Evolutionary conservation across 2,329 filamentous ascomycete species (phyloP).

Genomic region (Penicillium polonicum): DNA sequence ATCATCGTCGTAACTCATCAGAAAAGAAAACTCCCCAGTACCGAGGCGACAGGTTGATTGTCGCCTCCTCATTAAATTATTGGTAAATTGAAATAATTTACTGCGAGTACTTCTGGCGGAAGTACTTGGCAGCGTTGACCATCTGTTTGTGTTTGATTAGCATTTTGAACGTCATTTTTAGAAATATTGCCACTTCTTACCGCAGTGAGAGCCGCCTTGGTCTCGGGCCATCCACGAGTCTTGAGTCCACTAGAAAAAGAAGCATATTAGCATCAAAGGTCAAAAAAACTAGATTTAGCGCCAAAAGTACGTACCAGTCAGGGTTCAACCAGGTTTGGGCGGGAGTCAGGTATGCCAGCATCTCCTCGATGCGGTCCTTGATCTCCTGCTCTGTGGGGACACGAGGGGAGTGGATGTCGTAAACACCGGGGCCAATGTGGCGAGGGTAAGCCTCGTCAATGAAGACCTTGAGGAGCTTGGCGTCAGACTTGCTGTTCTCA

Average conservation of each 20-base stretch:
- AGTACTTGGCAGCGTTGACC: slow-evolving; percentile 97
- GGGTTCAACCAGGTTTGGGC: slow-evolving; percentile 99
- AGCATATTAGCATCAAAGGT: neutral
- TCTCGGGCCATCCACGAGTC: slow-evolving; percentile 98
- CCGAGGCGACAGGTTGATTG: slow-evolving; percentile 41
- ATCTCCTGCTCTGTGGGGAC: slow-evolving; percentile 97
- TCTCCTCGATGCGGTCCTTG: slow-evolving; percentile 95
- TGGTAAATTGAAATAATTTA: slow-evolving; percentile 25
- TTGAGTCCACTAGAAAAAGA: slow-evolving; percentile 70
- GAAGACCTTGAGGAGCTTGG: slow-evolving; percentile 98
- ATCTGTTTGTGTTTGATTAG: slow-evolving; percentile 62
- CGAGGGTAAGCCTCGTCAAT: slow-evolving; percentile 95
- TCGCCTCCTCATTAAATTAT: slow-evolving; percentile 31
- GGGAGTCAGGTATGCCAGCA: slow-evolving; percentile 94
- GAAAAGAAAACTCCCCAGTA: slow-evolving; percentile 29
- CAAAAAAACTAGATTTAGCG: too few species aligned
- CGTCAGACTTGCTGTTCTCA: slow-evolving; percentile 99
- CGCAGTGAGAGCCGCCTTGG: slow-evolving; percentile 84
- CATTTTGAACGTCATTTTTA: neutral
- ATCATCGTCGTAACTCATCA: slow-evolving; percentile 45
- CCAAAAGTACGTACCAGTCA: slow-evolving; percentile 56
- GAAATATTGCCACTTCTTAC: neutral
- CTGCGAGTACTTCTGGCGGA: slow-evolving; percentile 83
- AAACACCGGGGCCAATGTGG: slow-evolving; percentile 98
- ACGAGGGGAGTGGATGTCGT: slow-evolving; percentile 99